Conservation (phyloP, 345 rosid species). For the Eucalyptus marginata region DNA sequence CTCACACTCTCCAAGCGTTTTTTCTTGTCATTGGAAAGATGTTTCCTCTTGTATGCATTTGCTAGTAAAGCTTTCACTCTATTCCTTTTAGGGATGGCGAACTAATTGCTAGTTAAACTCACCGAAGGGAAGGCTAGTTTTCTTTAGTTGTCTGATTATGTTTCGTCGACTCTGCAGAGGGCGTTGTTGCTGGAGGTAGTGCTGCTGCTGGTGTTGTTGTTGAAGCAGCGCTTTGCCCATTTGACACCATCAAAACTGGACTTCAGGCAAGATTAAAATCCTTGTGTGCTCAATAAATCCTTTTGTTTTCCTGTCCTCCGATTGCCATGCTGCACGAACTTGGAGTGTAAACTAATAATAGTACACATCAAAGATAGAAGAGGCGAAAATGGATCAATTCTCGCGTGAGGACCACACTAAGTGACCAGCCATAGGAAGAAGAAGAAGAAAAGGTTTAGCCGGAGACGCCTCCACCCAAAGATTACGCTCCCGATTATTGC, state of each 20-base stretch:
- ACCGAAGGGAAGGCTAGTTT: not conserved
- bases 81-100: not conserved
- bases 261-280: slow-evolving; percentile 27
- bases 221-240: slow-evolving; percentile 70
- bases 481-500: not conserved
- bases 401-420: too few relatives aligned
- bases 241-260: slow-evolving; percentile 81
- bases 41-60: not conserved
- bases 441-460: too few relatives aligned
- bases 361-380: too few relatives aligned
- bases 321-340: not conserved
- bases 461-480: too few relatives aligned
- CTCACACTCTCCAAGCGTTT: not conserved
- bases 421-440: too few relatives aligned
- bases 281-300: not conserved
- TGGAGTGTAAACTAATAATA: too few relatives aligned
- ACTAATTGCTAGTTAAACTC: not conserved
- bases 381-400: too few relatives aligned
- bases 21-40: not conserved
- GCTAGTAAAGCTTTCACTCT: not conserved
- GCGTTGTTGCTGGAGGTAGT: slow-evolving; percentile 46
- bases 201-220: slow-evolving; percentile 39
- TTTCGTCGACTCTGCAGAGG: slow-evolving; percentile 26
- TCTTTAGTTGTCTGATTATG: not conserved
- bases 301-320: not conserved